Conservation (phyloP, 164 flowering plant species). For the Tetracentron sinense region DNA sequence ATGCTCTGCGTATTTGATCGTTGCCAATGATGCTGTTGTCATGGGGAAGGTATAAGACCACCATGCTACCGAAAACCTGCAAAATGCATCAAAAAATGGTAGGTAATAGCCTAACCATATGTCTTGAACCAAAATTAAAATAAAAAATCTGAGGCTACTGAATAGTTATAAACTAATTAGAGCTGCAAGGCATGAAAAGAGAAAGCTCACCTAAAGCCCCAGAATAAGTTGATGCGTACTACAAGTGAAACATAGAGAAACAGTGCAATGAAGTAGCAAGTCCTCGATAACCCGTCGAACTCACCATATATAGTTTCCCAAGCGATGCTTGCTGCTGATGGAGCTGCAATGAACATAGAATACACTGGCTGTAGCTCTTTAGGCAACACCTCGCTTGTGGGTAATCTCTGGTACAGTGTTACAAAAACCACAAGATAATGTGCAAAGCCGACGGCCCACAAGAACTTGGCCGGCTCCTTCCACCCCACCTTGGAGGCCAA, state of each 20-base stretch:
- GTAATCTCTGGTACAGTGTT: constrained; percentile 86
- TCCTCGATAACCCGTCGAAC: constrained; percentile 72
- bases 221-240: constrained; percentile 81
- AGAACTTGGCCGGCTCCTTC: constrained; percentile 86
- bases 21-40: constrained; percentile 93
- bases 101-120: no score
- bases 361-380: constrained; percentile 96
- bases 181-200: background rate
- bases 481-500: constrained; percentile 82
- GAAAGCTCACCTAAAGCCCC: constrained; percentile 65
- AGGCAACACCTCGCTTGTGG: constrained; percentile 85
- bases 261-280: constrained; percentile 85
- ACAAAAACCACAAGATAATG: constrained; percentile 91
- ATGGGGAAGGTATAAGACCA: constrained; percentile 99
- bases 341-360: constrained; percentile 96
- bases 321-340: constrained; percentile 89
- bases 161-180: background rate
- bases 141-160: no score
- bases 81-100: no score
- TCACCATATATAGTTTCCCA: constrained; percentile 83
- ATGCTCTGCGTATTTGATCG: constrained; percentile 84
- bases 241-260: constrained; percentile 75
- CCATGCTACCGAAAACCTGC: constrained; percentile 97
- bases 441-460: constrained; percentile 93
- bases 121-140: no score